These are phyloP conservation scores for Setaria viridis DNA, from an alignment of 202 grass and related monocot species.

Conservation along the genomic window DNA sequence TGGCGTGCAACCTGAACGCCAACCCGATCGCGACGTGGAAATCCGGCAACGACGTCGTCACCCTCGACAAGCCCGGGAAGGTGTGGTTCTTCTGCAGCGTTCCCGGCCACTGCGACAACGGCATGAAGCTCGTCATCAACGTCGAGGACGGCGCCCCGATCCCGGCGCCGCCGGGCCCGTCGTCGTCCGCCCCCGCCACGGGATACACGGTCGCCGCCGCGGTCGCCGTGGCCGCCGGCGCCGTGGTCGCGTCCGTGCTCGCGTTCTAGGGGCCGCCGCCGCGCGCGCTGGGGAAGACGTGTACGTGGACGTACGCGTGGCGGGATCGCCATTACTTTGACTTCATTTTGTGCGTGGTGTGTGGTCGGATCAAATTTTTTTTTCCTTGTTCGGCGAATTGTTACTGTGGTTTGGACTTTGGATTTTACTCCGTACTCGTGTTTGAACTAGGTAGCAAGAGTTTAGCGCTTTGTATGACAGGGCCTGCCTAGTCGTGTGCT, in stretches of 20 bases:
- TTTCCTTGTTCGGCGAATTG: not conserved
- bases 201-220: not conserved
- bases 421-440: not conserved
- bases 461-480: not conserved
- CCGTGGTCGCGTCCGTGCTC: not conserved
- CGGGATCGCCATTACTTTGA: not conserved
- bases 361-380: not conserved
- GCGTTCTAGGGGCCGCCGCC: not conserved
- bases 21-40: not conserved
- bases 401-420: not conserved
- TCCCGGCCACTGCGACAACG: not conserved
- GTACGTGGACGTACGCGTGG: too few relatives aligned
- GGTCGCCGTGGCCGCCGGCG: not conserved
- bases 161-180: not conserved
- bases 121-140: conserved; percentile 38
- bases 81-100: conserved; percentile 28
- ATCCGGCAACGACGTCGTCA: conserved; percentile 11
- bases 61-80: not conserved
- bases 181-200: not conserved
- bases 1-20: not conserved
- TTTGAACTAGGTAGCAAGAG: not conserved
- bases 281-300: too few relatives aligned
- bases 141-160: not conserved
- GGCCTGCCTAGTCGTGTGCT: not conserved
- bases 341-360: not conserved